These are phyloP conservation scores for Carex pumila DNA, from an alignment of 176 grass and related monocot species.

Conservation along the genomic window DNA sequence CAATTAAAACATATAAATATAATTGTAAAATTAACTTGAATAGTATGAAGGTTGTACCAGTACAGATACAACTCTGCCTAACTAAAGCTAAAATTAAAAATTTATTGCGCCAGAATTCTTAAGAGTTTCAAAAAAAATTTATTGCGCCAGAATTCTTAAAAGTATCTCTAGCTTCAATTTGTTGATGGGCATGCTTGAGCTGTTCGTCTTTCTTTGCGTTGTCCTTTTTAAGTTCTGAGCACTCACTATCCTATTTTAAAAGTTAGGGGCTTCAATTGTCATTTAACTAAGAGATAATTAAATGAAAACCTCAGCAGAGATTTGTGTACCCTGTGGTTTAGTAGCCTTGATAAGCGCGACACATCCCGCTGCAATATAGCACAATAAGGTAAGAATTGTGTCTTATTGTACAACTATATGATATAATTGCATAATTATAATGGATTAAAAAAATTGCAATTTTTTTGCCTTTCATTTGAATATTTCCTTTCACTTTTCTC, in stretches of 20 bases:
- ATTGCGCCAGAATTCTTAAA: slow-evolving; percentile 55
- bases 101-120: neutral
- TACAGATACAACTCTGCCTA: neutral
- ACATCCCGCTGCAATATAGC: slow-evolving; percentile 47
- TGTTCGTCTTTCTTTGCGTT: slow-evolving; percentile 51
- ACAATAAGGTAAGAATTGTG: neutral
- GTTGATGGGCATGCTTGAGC: slow-evolving; percentile 35
- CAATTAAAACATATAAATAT: neutral
- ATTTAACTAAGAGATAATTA: neutral
- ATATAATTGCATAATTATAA: neutral
- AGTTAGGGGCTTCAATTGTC: neutral
- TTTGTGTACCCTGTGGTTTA: slow-evolving; percentile 41
- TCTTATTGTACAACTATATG: neutral
- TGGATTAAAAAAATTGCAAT: neutral
- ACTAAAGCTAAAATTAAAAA: neutral
- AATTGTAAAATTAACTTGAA: neutral
- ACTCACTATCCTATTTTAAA: slow-evolving; percentile 57
- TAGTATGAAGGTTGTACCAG: neutral
- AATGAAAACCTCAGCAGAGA: slow-evolving; percentile 1
- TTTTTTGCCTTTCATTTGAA: neutral
- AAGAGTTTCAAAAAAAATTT: neutral
- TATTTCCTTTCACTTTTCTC: neutral
- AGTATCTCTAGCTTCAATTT: slow-evolving; percentile 48
- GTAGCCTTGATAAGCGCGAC: slow-evolving; percentile 28
- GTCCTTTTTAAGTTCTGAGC: slow-evolving; percentile 46